phyloP scores from a whole-genome alignment of 495 filamentous ascomycete species.

The Haplographium delicatum region DNA sequence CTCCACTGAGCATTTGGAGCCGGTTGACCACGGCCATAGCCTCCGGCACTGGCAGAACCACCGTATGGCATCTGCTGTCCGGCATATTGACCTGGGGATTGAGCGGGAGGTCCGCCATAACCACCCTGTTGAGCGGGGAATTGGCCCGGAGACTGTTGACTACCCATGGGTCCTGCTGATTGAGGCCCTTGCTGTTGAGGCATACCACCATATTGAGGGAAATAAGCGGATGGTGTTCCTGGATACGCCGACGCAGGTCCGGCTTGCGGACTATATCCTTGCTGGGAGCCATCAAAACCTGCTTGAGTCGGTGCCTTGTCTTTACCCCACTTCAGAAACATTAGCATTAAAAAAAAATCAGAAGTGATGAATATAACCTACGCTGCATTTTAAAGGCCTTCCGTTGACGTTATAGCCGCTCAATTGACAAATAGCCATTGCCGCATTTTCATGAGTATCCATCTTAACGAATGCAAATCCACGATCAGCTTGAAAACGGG shows the following conservation, averaged over 20 bases:
- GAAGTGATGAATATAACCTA: constrained; percentile 47
- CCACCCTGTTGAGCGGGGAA: constrained; percentile 61
- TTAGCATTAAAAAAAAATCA: constrained; percentile 13
- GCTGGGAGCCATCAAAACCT: constrained; percentile 77
- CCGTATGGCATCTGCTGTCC: constrained; percentile 45
- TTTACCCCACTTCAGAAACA: constrained; percentile 80
- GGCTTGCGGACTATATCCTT: constrained; percentile 61
- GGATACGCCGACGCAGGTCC: constrained; percentile 53
- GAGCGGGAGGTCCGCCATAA: constrained; percentile 53
- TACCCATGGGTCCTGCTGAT: constrained; percentile 26
- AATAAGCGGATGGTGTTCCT: constrained; percentile 75
- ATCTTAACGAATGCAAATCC: constrained; percentile 99
- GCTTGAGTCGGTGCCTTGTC: constrained; percentile 88
- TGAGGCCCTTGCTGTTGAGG: constrained; percentile 65
- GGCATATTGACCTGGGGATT: constrained; percentile 39
- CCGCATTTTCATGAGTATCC: constrained; percentile 96
- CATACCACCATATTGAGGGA: constrained; percentile 85
- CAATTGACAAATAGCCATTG: constrained; percentile 96
- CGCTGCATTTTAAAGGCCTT: constrained; percentile 95
- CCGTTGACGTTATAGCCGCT: constrained; percentile 98
- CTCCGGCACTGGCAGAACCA: constrained; percentile 57
- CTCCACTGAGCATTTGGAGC: constrained; percentile 70
- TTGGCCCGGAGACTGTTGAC: constrained; percentile 54
- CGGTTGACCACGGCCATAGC: constrained; percentile 72
- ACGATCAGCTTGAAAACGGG: constrained; percentile 94